Conservation (phyloP, 139 green algal species). For the Coelastrella sp. region DNA sequence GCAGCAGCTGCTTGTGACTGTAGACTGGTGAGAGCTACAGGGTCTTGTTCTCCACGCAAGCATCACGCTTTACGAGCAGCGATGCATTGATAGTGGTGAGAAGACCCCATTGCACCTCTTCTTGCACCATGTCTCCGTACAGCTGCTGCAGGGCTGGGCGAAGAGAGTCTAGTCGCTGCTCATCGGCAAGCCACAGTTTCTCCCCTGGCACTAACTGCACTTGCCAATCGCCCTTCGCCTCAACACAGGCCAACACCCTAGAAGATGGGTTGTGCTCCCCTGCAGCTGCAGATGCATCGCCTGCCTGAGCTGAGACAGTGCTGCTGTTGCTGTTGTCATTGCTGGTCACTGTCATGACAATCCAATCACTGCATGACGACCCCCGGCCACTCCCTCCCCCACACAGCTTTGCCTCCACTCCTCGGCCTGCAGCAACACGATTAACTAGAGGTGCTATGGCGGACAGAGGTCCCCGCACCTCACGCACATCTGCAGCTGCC, state of each 20-base stretch:
- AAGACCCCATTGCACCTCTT: conserved; percentile 1
- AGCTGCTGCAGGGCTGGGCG: conserved; percentile 7
- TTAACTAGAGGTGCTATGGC: conserved; percentile 3
- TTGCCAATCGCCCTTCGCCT: neutral
- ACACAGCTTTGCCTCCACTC: neutral
- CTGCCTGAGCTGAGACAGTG: neutral
- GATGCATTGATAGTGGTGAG: neutral
- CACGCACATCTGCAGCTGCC: neutral
- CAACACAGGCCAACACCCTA: neutral
- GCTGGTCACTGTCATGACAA: neutral
- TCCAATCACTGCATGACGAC: neutral
- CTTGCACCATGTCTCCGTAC: conserved; percentile 10
- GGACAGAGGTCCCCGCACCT: neutral
- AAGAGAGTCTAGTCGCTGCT: neutral
- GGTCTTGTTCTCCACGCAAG: neutral
- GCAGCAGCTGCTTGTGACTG: neutral
- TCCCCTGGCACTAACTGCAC: neutral
- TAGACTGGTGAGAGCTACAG: neutral
- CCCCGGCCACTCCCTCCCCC: conserved; percentile 2
- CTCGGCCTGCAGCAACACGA: neutral
- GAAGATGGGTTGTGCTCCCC: neutral
- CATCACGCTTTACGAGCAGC: neutral
- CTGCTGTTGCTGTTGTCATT: neutral
- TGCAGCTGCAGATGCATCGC: conserved; percentile 4
- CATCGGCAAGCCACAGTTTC: neutral